Conservation (phyloP, 1,284 basidiomycete species). For the Irpex lacteus region DNA sequence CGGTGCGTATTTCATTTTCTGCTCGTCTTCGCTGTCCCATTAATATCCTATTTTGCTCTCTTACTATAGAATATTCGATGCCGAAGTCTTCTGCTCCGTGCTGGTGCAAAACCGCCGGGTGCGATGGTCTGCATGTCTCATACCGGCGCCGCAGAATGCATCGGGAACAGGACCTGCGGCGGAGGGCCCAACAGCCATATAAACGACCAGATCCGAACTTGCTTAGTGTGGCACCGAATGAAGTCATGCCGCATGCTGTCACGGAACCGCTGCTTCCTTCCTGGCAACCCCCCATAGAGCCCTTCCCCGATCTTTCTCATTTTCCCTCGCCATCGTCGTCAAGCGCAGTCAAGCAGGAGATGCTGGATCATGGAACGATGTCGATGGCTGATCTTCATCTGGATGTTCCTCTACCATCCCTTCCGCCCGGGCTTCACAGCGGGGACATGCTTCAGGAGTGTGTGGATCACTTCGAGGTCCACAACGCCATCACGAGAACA, state of each 20-base stretch:
- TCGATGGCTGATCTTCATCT: not conserved
- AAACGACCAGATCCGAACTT: not conserved
- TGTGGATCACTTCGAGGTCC: not conserved
- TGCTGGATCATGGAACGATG: not conserved
- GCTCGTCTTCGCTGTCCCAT: not conserved
- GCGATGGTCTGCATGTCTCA: not conserved
- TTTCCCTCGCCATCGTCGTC: not conserved
- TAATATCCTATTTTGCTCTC: not conserved
- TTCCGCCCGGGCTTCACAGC: not conserved
- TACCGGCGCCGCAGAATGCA: not conserved
- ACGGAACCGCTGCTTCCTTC: not conserved
- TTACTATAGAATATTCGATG: not conserved
- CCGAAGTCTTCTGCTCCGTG: not conserved
- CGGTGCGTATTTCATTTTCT: no score
- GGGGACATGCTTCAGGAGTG: not conserved
- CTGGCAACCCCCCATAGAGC: not conserved
- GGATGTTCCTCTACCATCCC: not conserved
- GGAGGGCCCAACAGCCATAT: not conserved
- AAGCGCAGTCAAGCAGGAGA: not conserved
- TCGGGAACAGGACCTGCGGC: not conserved
- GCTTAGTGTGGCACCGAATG: not conserved
- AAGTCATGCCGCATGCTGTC: not conserved
- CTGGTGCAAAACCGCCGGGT: not conserved
- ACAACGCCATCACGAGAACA: not conserved
- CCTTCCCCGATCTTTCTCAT: not conserved